These are phyloP conservation scores for Hypomontagnella submonticulosa DNA, from an alignment of 495 filamentous ascomycete genomes.

Conservation along the genomic window DNA sequence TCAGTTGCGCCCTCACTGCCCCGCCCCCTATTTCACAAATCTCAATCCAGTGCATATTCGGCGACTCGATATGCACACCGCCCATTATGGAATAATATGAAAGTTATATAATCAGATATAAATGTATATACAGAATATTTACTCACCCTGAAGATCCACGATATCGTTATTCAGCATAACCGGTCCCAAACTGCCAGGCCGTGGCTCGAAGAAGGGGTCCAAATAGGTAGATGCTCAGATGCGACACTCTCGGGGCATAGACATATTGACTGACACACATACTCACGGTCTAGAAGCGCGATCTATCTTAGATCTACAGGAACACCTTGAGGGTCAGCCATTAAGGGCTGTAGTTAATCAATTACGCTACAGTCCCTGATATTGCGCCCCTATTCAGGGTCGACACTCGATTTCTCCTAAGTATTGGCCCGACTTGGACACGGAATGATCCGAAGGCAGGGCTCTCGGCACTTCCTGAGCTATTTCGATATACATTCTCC, in stretches of 20 bases:
- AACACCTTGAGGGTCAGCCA: too few species aligned
- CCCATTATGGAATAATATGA: too few species aligned
- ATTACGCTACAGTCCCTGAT: not conserved
- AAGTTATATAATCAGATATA: too few species aligned
- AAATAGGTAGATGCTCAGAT: too few species aligned
- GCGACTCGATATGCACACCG: too few species aligned
- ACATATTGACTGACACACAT: not conserved
- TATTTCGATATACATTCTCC: too few species aligned
- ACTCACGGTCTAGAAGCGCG: not conserved
- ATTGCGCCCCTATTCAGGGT: slow-evolving; percentile 21
- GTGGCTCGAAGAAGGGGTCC: not conserved
- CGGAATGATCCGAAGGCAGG: too few species aligned
- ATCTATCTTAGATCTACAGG: too few species aligned
- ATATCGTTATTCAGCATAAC: not conserved
- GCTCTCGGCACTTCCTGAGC: too few species aligned
- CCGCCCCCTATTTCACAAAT: too few species aligned
- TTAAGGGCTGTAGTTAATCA: not conserved
- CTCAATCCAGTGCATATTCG: too few species aligned
- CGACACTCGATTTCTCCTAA: slow-evolving; percentile 13
- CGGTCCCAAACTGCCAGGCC: slow-evolving; percentile 8
- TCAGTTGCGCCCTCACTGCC: too few species aligned
- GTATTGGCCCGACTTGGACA: not conserved
- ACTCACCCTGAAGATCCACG: slow-evolving; percentile 14
- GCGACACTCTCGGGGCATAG: not conserved
- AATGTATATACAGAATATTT: not conserved